Conservation (phyloP, 2,329 filamentous ascomycete genomes). For the Penicillium oxalicum region DNA sequence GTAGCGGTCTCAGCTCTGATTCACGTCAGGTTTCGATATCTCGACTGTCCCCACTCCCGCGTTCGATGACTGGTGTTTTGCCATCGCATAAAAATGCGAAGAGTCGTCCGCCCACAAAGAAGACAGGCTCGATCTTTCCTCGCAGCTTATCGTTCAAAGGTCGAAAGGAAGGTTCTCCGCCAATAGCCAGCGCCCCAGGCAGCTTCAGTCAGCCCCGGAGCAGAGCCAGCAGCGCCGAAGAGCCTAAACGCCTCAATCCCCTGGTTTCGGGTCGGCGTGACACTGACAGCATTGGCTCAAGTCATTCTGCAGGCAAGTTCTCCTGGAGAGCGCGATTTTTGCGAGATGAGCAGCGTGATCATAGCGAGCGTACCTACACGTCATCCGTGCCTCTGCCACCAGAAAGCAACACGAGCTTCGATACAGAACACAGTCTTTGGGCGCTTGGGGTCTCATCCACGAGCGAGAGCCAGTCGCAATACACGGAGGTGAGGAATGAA, state of each 20-base stretch:
- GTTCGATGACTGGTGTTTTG: background rate
- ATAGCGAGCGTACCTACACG: no score
- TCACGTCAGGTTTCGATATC: background rate
- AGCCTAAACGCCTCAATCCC: no score
- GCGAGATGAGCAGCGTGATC: no score
- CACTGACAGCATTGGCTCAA: conserved; percentile 1
- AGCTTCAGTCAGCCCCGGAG: background rate
- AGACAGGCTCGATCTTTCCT: background rate
- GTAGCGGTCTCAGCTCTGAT: background rate
- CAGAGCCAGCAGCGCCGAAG: background rate
- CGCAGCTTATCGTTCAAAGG: conserved; percentile 9
- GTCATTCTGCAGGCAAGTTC: conserved; percentile 4
- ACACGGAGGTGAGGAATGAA: no score
- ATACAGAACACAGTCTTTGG: no score
- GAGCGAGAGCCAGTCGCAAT: no score
- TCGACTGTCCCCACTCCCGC: background rate
- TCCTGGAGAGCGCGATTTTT: background rate
- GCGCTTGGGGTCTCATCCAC: no score
- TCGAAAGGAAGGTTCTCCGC: conserved; percentile 2
- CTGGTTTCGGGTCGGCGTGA: background rate
- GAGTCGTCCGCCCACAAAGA: background rate
- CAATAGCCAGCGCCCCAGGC: background rate
- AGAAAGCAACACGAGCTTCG: no score
- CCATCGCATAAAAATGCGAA: background rate
- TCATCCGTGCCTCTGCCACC: no score